Conservation (phyloP, 78 protist species). For the Guillardia theta region DNA sequence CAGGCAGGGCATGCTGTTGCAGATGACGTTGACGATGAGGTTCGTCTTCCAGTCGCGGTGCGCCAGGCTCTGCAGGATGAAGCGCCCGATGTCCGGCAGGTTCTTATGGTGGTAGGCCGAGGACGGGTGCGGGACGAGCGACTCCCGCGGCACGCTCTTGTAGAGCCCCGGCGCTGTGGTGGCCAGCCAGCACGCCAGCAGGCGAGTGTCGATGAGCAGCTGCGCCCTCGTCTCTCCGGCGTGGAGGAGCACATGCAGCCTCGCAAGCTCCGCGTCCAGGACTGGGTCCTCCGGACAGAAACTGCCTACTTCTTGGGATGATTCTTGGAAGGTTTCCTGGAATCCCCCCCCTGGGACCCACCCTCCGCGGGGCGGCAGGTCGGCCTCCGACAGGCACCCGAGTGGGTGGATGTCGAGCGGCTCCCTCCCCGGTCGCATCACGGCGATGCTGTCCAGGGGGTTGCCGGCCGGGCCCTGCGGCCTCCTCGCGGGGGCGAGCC, state of each 20-base stretch:
- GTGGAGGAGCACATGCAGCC: background rate
- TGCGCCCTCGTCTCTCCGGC: background rate
- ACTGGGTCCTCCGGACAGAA: background rate
- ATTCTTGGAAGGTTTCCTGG: no score
- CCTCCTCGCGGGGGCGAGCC: background rate
- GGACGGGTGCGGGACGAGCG: no score
- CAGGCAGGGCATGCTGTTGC: background rate
- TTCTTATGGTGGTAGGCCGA: background rate
- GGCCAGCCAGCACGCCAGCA: no score
- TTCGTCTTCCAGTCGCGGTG: background rate
- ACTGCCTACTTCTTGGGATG: no score
- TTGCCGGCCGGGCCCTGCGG: background rate
- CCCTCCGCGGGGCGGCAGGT: no score
- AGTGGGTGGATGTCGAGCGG: no score
- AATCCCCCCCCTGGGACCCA: no score
- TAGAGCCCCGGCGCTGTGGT: background rate
- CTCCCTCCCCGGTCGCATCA: background rate
- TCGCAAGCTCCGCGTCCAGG: background rate
- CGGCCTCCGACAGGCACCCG: no score
- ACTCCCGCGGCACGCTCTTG: background rate
- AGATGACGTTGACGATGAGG: background rate
- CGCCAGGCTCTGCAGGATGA: background rate
- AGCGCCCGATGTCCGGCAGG: background rate
- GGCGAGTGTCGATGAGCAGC: background rate
- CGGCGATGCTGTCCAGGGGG: background rate